Evolutionary conservation across 345 rosid genomes (phyloP), one percentile per base, ranked within the genome.

Genomic region (Sisymbrium irio): DNA sequence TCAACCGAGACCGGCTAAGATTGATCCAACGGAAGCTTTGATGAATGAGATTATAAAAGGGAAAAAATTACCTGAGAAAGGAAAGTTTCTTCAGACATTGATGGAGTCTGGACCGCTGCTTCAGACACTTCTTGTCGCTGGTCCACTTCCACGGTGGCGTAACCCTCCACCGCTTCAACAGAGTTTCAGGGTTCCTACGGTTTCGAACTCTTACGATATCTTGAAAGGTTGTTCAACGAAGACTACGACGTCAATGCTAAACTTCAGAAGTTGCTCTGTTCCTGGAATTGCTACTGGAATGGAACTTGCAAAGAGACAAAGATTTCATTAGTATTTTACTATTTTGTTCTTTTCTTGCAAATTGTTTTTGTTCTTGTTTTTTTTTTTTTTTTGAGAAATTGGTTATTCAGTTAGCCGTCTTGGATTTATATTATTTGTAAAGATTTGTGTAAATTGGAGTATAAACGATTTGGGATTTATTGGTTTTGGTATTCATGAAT

Each of bases 141-240:
- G 97, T 19, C 98, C 91, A 0, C 89, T 96, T 49, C 99, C 99
- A 10, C 77, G 72, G 75, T 96, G 99, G 98, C 81, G 96, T 63
- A 92, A 96, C 42, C 99, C 98, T n/a, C 99, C 99, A 17, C 90
- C 96, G 33, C 18, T 83, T 62, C 86, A 72, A 37, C 78, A 87
- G 14, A 40, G 84, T 1, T 80, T 90, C 69, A 86, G 82, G 73
- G 82, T 85, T 54, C 96, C 90, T 0, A 81, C 83, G 2, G 79
- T 87, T 74, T 79, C 87, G 2, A 79, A 82, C 47, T 78, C 80
- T 47, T 67, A 83, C 67, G 69, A 32, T 67, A 47, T 18, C n/a
- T 68, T 6, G 47, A 58, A 45, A 33, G 77, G 50, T 67, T 60
- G 59, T 65, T 85, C 91, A 9, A 67, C 47, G 41, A 61, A 45